A percentile compares a stretch with the other conserved stretches of the same genome.
Conservation (phyloP, 2,329 filamentous ascomycete genomes). For the Fusarium metavorans region DNA sequence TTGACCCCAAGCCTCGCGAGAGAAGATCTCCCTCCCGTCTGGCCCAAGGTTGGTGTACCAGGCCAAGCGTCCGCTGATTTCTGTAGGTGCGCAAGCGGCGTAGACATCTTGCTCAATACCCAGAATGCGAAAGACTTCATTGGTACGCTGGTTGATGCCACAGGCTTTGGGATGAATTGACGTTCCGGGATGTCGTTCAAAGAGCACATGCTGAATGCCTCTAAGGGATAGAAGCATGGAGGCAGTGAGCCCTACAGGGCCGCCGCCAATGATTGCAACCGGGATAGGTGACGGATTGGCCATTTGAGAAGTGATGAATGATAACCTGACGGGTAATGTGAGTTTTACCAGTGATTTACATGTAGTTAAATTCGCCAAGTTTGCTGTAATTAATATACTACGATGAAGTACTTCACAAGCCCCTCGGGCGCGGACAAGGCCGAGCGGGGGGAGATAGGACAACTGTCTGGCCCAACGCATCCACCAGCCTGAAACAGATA, state of each 20-base stretch:
- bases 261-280: not conserved
- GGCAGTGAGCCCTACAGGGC: not conserved
- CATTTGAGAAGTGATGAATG: not conserved
- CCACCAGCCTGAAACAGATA: not conserved
- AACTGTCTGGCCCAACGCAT: not conserved
- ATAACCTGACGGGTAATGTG: no score
- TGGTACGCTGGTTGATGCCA: not conserved
- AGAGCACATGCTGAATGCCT: not conserved
- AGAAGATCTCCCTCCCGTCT: not conserved
- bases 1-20: not conserved
- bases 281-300: not conserved
- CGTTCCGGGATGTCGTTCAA: not conserved
- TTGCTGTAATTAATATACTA: not conserved
- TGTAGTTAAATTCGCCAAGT: not conserved
- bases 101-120: not conserved
- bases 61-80: not conserved
- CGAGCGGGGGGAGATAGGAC: not conserved
- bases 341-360: no score
- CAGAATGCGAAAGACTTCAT: not conserved
- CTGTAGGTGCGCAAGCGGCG: not conserved
- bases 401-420: not conserved
- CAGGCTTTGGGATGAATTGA: not conserved
- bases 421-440: not conserved
- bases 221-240: not conserved
- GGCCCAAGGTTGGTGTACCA: not conserved